These are phyloP conservation scores for Pestalotiopsis sp. DNA, from an alignment of 2,329 filamentous ascomycete genomes.

Conservation along the genomic window DNA sequence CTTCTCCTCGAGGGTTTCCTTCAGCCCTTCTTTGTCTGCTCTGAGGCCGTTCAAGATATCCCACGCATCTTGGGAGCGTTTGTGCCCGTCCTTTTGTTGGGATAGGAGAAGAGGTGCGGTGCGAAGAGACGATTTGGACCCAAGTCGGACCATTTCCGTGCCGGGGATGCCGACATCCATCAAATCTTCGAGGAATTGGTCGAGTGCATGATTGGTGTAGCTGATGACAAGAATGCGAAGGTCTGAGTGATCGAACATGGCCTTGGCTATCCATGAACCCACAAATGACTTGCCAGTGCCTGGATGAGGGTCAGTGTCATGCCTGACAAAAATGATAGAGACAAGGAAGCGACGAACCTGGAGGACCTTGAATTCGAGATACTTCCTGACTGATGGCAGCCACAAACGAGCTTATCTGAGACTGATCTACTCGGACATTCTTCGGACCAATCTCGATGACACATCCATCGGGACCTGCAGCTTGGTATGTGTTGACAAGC, in stretches of 20 bases:
- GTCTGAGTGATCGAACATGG: constrained; percentile 49
- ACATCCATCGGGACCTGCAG: neutral
- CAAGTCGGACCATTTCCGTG: constrained; percentile 61
- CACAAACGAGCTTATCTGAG: constrained; percentile 60
- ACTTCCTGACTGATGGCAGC: constrained; percentile 54
- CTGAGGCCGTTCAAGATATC: constrained; percentile 44
- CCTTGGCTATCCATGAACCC: constrained; percentile 63
- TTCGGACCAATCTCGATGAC: constrained; percentile 1
- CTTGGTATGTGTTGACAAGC: neutral
- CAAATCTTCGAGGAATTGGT: constrained; percentile 68
- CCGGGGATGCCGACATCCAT: constrained; percentile 57
- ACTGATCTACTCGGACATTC: constrained; percentile 28
- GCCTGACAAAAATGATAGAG: neutral
- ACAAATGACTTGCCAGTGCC: constrained; percentile 78
- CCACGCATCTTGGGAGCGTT: constrained; percentile 37
- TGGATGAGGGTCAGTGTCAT: constrained; percentile 26
- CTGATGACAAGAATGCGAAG: constrained; percentile 64
- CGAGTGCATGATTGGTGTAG: constrained; percentile 70
- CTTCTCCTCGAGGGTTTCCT: constrained; percentile 17
- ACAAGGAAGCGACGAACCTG: constrained; percentile 48
- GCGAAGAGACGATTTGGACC: constrained; percentile 54
- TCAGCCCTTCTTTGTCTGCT: constrained; percentile 32
- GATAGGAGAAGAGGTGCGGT: constrained; percentile 47
- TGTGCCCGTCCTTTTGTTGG: constrained; percentile 23
- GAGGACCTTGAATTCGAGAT: constrained; percentile 72